Percentiles rank a stretch among this genome's conserved stretches.
These are phyloP conservation scores for Proliferodiscus dingleyae DNA, from an alignment of 2,329 filamentous ascomycete genomes.

Conservation along the genomic window DNA sequence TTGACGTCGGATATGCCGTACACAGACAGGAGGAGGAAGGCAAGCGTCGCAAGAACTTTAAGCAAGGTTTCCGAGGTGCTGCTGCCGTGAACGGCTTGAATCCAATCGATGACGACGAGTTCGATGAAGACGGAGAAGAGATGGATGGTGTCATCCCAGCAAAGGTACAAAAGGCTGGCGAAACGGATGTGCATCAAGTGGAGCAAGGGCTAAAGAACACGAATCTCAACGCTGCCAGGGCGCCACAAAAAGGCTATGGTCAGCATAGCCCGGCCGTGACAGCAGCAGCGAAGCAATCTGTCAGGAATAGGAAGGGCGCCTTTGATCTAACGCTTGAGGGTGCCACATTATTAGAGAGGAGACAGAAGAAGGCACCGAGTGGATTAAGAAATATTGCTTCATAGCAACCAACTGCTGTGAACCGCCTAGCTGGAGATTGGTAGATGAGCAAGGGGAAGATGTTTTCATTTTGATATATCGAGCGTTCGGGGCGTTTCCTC, in stretches of 20 bases:
- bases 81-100: conserved; percentile 63
- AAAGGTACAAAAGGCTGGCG: conserved; percentile 64
- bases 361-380: conserved; percentile 44
- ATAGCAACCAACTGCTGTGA: neutral
- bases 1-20: conserved; percentile 97
- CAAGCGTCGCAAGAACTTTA: conserved; percentile 81
- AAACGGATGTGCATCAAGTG: conserved; percentile 60
- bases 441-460: neutral
- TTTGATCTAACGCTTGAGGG: conserved; percentile 93
- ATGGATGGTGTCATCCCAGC: conserved; percentile 49
- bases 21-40: conserved; percentile 94
- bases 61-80: conserved; percentile 60
- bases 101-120: conserved; percentile 57
- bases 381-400: conserved; percentile 13
- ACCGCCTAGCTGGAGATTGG: neutral
- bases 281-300: conserved; percentile 76
- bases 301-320: conserved; percentile 66
- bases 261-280: conserved; percentile 84
- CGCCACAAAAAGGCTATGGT: conserved; percentile 65
- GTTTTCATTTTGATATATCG: too few relatives aligned
- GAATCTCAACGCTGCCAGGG: conserved; percentile 63
- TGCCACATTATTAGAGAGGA: conserved; percentile 77
- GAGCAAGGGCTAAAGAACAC: conserved; percentile 86
- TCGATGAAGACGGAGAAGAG: conserved; percentile 63
- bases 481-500: too few relatives aligned